Evolutionary conservation across 352 stramenopile genomes (phyloP).

Genomic region (Phytopythium mirpurense): DNA sequence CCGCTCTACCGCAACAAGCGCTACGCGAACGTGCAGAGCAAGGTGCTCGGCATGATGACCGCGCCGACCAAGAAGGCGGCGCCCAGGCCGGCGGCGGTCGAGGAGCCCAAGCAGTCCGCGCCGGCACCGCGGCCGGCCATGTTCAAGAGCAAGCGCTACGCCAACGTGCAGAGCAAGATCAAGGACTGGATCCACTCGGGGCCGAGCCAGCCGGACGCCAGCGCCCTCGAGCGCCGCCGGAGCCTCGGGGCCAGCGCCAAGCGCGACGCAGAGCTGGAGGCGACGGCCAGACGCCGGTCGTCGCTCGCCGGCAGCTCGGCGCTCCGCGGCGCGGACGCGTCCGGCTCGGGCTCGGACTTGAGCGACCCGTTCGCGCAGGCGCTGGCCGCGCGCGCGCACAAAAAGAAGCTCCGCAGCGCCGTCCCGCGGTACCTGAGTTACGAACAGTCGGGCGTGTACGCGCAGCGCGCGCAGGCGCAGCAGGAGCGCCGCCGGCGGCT

Average conservation of each 20-base stretch:
- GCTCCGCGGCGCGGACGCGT: slow-evolving; percentile 13
- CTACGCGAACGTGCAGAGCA: slow-evolving; percentile 51
- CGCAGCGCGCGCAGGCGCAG: slow-evolving; percentile 43
- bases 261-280: slow-evolving; percentile 9
- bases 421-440: slow-evolving; percentile 66
- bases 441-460: slow-evolving; percentile 35
- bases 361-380: slow-evolving; percentile 21
- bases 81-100: neutral
- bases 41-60: slow-evolving; percentile 30
- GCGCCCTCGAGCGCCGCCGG: slow-evolving; percentile 35
- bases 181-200: slow-evolving; percentile 3
- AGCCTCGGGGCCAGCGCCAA: slow-evolving; percentile 29
- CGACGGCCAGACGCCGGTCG: slow-evolving; percentile 19
- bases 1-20: slow-evolving; percentile 23
- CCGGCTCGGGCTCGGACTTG: slow-evolving; percentile 17
- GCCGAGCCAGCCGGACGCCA: slow-evolving; percentile 25
- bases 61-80: slow-evolving; percentile 5
- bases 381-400: slow-evolving; percentile 13
- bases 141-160: slow-evolving; percentile 9
- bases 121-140: neutral
- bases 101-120: neutral
- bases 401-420: slow-evolving; percentile 42
- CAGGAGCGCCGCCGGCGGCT: slow-evolving; percentile 59
- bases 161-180: slow-evolving; percentile 10
- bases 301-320: slow-evolving; percentile 15